Evolutionary conservation across 2,329 filamentous ascomycete species (phyloP).

Genomic region (Karstenula rhodostoma): DNA sequence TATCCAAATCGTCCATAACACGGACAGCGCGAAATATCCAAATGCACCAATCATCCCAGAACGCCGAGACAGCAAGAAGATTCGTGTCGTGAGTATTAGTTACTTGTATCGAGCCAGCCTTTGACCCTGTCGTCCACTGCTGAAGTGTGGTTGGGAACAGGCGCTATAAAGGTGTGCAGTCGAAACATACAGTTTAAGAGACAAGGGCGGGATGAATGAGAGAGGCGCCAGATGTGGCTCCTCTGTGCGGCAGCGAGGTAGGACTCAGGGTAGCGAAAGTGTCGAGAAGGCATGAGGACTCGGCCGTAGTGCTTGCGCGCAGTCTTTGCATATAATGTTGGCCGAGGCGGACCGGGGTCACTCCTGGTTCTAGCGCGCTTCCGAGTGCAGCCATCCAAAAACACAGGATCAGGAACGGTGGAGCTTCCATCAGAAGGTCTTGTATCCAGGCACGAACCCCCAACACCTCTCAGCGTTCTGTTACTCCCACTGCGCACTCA

Average conservation of each 20-base stretch:
- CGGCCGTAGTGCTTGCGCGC: slow-evolving; percentile 1
- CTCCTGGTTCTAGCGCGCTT: background rate
- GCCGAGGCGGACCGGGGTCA: background rate
- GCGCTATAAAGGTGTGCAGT: background rate
- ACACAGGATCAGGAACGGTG: background rate
- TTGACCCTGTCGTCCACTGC: background rate
- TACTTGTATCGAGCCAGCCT: slow-evolving; percentile 2
- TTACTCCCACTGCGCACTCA: background rate
- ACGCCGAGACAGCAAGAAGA: slow-evolving; percentile 12
- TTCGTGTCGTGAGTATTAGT: slow-evolving; percentile 11
- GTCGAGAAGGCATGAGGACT: background rate
- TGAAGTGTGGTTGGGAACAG: background rate
- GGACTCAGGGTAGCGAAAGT: background rate
- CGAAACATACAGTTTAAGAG: slow-evolving; percentile 9
- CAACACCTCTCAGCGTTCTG: background rate
- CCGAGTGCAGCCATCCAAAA: background rate
- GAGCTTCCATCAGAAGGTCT: background rate
- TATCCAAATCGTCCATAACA: slow-evolving; percentile 4
- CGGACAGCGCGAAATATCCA: background rate
- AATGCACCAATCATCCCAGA: background rate
- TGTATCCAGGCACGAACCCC: too few relatives aligned
- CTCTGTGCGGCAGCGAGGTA: background rate
- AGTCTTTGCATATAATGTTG: background rate
- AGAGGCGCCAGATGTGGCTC: background rate
- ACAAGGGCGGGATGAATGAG: background rate